Percentiles rank a stretch among this genome's conserved stretches.
These are phyloP conservation scores for Cyclanthera cordifolia DNA, from an alignment of 306 rosid genomes.

Conservation along the genomic window DNA sequence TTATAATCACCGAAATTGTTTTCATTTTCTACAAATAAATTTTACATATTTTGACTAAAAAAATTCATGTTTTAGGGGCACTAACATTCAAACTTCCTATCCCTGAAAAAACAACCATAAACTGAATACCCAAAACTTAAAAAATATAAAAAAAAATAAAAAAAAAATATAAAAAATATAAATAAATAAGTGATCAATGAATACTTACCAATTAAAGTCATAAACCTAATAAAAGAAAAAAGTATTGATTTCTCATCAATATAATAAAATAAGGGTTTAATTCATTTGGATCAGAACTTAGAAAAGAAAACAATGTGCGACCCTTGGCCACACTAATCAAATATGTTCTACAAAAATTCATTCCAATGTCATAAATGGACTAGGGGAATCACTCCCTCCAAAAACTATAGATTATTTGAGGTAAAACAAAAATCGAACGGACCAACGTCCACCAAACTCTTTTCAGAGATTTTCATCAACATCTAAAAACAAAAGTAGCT, in stretches of 20 bases:
- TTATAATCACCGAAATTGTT: too few species aligned
- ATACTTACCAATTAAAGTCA: background rate
- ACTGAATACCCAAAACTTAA: too few species aligned
- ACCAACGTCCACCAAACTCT: conserved; percentile 6
- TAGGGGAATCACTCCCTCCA: background rate
- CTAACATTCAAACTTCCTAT: too few species aligned
- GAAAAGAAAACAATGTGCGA: background rate
- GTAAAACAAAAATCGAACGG: background rate
- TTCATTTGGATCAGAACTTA: conserved; percentile 3
- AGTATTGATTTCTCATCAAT: background rate
- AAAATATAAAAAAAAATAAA: too few species aligned
- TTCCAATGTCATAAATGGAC: background rate
- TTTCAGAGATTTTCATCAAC: background rate
- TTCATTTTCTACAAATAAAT: too few species aligned
- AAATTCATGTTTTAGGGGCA: too few species aligned
- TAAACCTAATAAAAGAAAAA: background rate
- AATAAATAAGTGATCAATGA: background rate
- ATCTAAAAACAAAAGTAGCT: conserved; percentile 16
- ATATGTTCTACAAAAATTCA: conserved; percentile 4
- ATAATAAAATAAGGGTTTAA: background rate
- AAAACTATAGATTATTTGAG: conserved; percentile 4
- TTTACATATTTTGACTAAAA: too few species aligned
- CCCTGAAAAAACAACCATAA: too few species aligned
- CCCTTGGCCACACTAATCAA: background rate
- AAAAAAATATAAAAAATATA: too few species aligned